Evolutionary conservation across 2,329 filamentous ascomycete species (phyloP), one percentile per base, ranked within the genome.

Genomic region (Lecanicillium sp.): DNA sequence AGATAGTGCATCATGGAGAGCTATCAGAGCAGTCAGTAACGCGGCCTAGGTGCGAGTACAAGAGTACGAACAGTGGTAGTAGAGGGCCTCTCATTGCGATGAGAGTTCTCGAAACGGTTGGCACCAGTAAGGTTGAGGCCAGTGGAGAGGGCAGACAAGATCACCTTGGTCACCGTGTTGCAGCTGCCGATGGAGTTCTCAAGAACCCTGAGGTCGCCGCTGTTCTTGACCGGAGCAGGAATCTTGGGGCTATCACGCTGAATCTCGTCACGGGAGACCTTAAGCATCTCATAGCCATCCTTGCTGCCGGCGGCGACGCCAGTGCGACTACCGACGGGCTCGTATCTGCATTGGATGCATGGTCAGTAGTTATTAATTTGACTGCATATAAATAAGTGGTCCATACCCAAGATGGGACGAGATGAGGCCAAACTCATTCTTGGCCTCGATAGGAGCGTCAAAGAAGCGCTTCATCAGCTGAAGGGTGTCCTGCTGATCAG

Each of bases 381-480:
- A n/a, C n/a, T n/a, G n/a, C n/a, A n/a, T n/a, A n/a, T n/a, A n/a
- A n/a, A n/a, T n/a, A n/a, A n/a, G n/a, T n/a, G n/a, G n/a, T n/a
- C n/a, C n/a, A n/a, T 60, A 74, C 63, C 74, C 75, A 21, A 77
- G 67, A 59, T 78, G 74, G 4, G 74, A 70, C 20, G 72, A 70
- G 40, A 78, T 67, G 6, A 79, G 70, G 3, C 75, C 75, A 55
- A 71, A 77, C 57, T 79, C 70, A 57, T 78, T 79, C 71, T 79
- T 79, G 35, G 64, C 68, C 62, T 78, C 75, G 14, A 77, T 59
- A 0, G 75, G 73, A 0, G 69, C 60, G 26, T 70, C 70, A 52
- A 79, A 79, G 67, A 78, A 79, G 44, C 71, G 70, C 58, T 76
- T 64, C 76, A 79, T 79, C 33, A 78, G 67, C 52, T 70, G 67